These are phyloP conservation scores for Debaryomyces udenii DNA, from an alignment of 1,139 yeast species.

Conservation along the genomic window DNA sequence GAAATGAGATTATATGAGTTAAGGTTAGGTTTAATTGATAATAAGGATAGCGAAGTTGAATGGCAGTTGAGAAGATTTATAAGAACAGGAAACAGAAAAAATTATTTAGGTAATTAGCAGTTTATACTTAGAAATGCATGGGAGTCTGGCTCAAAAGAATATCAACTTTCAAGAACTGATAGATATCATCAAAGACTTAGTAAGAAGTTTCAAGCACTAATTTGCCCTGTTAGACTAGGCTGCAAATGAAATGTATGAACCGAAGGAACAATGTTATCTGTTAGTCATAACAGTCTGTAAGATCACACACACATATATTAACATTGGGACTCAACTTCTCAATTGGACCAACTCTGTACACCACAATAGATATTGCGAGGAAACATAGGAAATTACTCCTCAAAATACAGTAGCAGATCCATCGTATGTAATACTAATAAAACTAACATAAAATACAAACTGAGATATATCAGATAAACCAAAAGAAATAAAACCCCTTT, in stretches of 20 bases:
- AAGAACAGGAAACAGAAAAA: conserved; percentile 93
- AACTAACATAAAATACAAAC: conserved; percentile 8
- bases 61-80: conserved; percentile 94
- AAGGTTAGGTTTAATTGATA: conserved; percentile 86
- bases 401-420: neutral
- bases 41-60: conserved; percentile 96
- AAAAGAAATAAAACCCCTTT: conserved; percentile 3
- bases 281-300: too few relatives aligned
- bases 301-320: too few relatives aligned
- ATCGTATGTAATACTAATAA: conserved; percentile 1
- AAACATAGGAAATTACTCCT: too few relatives aligned
- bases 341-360: too few relatives aligned
- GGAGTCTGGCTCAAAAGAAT: neutral
- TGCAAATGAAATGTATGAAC: too few relatives aligned
- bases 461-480: conserved; percentile 6
- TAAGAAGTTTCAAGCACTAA: too few relatives aligned
- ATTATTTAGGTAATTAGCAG: conserved; percentile 55
- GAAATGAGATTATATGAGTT: conserved; percentile 93
- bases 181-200: too few relatives aligned
- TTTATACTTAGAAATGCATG: conserved; percentile 6
- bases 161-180: too few relatives aligned
- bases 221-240: too few relatives aligned
- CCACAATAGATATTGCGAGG: too few relatives aligned
- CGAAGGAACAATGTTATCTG: too few relatives aligned
- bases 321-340: too few relatives aligned